Conservation (phyloP, 306 rosid genomes). For the Gillenia trifoliata region DNA sequence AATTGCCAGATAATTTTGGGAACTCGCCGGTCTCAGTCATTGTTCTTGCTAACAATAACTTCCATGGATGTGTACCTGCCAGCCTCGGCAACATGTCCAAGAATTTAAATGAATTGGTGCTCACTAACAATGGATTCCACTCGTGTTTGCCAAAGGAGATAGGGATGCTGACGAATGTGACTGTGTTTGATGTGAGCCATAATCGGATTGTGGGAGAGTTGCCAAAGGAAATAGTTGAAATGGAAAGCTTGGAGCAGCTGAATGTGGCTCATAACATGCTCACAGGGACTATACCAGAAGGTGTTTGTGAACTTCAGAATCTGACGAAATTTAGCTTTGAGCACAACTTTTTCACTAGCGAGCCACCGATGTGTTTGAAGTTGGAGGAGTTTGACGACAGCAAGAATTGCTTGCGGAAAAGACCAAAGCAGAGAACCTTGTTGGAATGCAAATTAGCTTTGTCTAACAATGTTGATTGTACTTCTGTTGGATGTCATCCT, state of each 20-base stretch:
- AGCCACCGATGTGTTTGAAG: constrained; percentile 20
- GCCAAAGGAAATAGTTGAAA: constrained; percentile 39
- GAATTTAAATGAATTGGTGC: constrained; percentile 48
- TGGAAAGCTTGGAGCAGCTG: constrained; percentile 50
- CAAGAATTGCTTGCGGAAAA: constrained; percentile 27
- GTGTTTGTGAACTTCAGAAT: constrained; percentile 28
- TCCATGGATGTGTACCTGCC: constrained; percentile 63
- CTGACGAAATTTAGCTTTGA: constrained; percentile 26
- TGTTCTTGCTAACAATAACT: constrained; percentile 62
- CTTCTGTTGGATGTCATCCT: constrained; percentile 20
- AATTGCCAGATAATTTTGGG: constrained; percentile 51
- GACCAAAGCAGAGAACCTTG: constrained; percentile 30
- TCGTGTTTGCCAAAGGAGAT: constrained; percentile 61
- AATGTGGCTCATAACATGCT: constrained; percentile 56
- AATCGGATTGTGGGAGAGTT: constrained; percentile 50
- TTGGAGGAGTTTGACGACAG: constrained; percentile 16
- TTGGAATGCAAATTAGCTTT: constrained; percentile 21
- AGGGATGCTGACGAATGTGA: constrained; percentile 50
- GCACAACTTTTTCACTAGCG: constrained; percentile 30
- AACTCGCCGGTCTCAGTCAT: constrained; percentile 67
- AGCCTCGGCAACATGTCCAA: constrained; percentile 67
- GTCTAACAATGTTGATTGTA: constrained; percentile 18
- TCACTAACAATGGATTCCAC: constrained; percentile 39
- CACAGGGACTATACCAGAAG: constrained; percentile 24
- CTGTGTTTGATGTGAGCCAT: constrained; percentile 57